phyloP scores from a whole-genome alignment of 306 rosid species.

The Sicyos baderoa region DNA sequence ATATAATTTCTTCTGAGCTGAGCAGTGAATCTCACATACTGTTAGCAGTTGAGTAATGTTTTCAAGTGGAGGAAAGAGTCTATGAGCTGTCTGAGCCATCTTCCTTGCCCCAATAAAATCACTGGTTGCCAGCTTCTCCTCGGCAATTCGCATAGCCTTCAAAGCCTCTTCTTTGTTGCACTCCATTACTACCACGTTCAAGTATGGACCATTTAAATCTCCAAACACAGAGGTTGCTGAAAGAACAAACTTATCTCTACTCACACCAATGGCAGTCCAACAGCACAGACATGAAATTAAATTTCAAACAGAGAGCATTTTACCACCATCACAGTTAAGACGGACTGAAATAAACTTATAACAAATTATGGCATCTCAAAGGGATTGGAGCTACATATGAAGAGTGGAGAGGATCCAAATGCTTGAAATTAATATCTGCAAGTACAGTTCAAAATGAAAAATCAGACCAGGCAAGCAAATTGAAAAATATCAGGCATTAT shows the following conservation, averaged over 20 bases:
- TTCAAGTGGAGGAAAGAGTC: slow-evolving; percentile 55
- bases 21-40: slow-evolving; percentile 79
- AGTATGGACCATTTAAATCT: slow-evolving; percentile 18
- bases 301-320: neutral
- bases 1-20: slow-evolving; percentile 46
- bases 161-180: slow-evolving; percentile 88
- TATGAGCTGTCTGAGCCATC: slow-evolving; percentile 57
- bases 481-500: neutral
- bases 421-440: slow-evolving; percentile 1
- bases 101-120: slow-evolving; percentile 69
- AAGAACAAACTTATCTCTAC: too few relatives aligned
- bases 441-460: neutral
- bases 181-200: slow-evolving; percentile 51
- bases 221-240: neutral
- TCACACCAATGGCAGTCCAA: neutral
- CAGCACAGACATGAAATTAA: neutral
- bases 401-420: neutral
- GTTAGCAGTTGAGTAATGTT: slow-evolving; percentile 54
- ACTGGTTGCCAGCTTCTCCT: slow-evolving; percentile 40
- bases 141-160: slow-evolving; percentile 65
- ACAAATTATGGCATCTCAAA: slow-evolving; percentile 5
- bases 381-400: slow-evolving; percentile 1
- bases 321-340: neutral
- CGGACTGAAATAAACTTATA: neutral
- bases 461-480: neutral